Base-by-base conservation (phyloP, 768 basidiomycete species). In the Candolleomyces aberdarensis region DNA sequence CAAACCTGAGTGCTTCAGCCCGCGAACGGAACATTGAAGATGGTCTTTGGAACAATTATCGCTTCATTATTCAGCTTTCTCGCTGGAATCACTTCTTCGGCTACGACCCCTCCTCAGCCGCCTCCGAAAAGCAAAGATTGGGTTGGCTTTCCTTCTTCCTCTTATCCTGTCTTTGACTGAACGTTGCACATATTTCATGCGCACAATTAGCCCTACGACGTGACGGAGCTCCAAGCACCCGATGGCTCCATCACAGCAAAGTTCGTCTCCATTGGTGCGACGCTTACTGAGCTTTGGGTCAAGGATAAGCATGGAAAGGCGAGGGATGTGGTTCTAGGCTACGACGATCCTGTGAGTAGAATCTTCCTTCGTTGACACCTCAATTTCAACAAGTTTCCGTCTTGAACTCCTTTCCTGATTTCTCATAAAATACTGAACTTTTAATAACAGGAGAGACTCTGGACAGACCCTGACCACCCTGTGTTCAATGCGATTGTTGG, bases 201-300 rank as follows among this genome's bases (percentile, higher is more conserved):
- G 11, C 36, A 36, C 11, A 4, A 5, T 13, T 52, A 83, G 82
- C 79, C 81, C 0, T 82, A 84, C 66, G 78, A 84, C 57, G 62
- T 77, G 15, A 80, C 77, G 2, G 78, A 76, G 32, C 67, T 85
- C 55, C 71, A 74, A 10, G 78, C 83, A 1, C 80, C 82, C 0
- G 84, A 85, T 66, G 80, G 78, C 5, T 84, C 83, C 19, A 76
- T 84, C 60, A 79, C 76, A 5, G 85, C 84, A 14, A 84, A 80
- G 56, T 85, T 85, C 61, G 81, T 86, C 11, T 78, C 80, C 3
- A 76, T 83, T 58, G 85, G 85, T 6, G 80, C 84, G 22, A 84
- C 82, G 2, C 64, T 85, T 67, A 83, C 83, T 3, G 78, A 84
- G 62, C 69, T 86, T 3, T 83, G 80, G 80, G 82, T 84, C 2